phyloP scores from a whole-genome alignment of 2,329 filamentous ascomycete species.

The Chaetomiaceae sp. region DNA sequence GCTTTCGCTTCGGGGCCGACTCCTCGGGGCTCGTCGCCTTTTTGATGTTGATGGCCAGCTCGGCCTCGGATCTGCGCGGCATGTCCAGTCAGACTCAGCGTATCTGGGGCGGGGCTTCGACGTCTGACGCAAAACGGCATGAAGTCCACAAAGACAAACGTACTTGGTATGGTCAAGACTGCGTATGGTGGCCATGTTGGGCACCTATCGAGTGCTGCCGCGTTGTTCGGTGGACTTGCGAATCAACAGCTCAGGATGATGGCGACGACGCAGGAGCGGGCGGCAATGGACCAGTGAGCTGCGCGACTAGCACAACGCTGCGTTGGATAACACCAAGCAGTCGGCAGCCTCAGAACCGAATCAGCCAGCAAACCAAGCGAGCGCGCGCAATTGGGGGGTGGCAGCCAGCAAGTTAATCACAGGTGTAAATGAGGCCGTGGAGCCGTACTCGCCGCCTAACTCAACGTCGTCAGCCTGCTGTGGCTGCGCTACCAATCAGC shows the following conservation, averaged over 20 bases:
- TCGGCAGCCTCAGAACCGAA: not conserved
- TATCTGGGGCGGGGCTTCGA: not conserved
- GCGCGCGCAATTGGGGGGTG: not conserved
- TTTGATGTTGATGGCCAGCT: conserved; percentile 63
- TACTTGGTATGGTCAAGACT: conserved; percentile 31
- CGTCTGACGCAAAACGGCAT: not conserved
- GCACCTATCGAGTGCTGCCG: conserved; percentile 17
- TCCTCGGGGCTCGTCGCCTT: conserved; percentile 65
- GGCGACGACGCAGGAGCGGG: not conserved
- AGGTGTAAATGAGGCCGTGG: conserved; percentile 2
- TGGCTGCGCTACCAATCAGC: not conserved
- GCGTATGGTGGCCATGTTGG: conserved; percentile 29
- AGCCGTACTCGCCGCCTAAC: conserved; percentile 4
- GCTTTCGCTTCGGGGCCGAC: conserved; percentile 70
- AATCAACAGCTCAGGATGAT: conserved; percentile 6
- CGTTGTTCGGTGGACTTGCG: conserved; percentile 3
- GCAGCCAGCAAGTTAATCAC: not conserved
- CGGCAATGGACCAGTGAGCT: conserved; percentile 1
- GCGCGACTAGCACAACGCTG: no score
- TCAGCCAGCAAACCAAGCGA: not conserved
- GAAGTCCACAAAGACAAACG: conserved; percentile 11
- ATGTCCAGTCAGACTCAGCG: conserved; percentile 20
- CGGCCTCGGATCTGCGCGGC: conserved; percentile 54
- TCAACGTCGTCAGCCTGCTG: conserved; percentile 19
- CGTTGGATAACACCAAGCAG: no score